Evolutionary conservation across 495 filamentous ascomycete species (phyloP), one percentile per base, ranked within the genome.

Genomic region (Xylaria nigripes): DNA sequence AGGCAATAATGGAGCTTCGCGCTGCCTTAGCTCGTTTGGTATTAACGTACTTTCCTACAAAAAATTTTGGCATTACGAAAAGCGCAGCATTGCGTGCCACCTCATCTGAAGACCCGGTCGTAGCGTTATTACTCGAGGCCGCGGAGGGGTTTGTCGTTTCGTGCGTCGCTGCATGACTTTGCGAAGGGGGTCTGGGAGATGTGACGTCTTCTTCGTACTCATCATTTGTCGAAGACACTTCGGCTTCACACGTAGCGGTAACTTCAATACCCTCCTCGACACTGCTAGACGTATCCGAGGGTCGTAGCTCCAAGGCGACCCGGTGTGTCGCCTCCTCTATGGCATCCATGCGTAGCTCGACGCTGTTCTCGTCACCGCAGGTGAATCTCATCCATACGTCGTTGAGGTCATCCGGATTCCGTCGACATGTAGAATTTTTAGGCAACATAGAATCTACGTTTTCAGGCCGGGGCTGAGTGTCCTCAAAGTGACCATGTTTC

Each of bases 371-470:
- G 3, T 60, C 60, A 5, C 66, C 66, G 25, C 70, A 68, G 2
- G 64, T 67, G 38, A 76, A 73, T 38, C 61, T 61, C 56, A 65
- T 72, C 73, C 73, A 76, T 36, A 56, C 59, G 16, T 60, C 49
- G 27, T 70, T 62, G 5, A 53, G 56, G 47, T 68, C 62, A n/a
- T 40, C 47, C 32, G 7, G 23, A 38, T 36, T 36, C 46, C 45
- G 49, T 24, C 9, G 9, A 22, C 30, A 1, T 23, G 10, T 42
- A 22, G 40, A 41, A n/a, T 41, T 44, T n/a, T 23, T 42, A 13
- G 16, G 23, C 0, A 18, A 24, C 24, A 40, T 3, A 1, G 44
- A 16, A 5, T 16, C 22, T 8, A 22, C 7, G 2, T 42, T 48
- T n/a, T 8, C 7, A 4, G 7, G 25, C 2, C 6, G 24, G 24